Percentiles rank a stretch among this genome's conserved stretches.
Evolutionary conservation across 2,329 filamentous ascomycete genomes (phyloP).

Genomic region (Dactylella cylindrospora): DNA sequence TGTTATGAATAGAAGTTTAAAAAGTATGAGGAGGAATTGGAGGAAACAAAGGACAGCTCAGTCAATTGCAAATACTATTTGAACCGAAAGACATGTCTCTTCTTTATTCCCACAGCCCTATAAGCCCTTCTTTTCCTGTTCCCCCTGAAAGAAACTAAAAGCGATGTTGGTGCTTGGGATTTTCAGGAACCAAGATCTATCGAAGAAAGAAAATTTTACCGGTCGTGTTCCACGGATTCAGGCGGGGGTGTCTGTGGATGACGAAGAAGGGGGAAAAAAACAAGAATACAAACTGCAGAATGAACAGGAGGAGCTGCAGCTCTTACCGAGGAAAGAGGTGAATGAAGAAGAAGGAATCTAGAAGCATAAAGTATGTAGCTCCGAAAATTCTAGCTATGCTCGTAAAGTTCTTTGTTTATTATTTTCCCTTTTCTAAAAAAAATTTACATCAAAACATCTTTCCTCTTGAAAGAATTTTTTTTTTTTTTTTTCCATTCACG

Average conservation of each 20-base stretch:
- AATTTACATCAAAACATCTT: not conserved
- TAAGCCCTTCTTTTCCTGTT: slow-evolving; percentile 3
- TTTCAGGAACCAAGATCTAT: slow-evolving; percentile 28
- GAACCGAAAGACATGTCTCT: no score
- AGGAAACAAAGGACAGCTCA: no score
- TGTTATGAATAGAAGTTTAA: no score
- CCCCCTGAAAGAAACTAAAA: slow-evolving; percentile 20
- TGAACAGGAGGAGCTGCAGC: not conserved
- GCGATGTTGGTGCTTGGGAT: slow-evolving; percentile 14
- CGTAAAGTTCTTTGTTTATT: no score
- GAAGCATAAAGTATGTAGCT: no score
- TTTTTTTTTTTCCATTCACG: slow-evolving; percentile 16
- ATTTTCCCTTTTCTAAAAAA: no score
- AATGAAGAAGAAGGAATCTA: slow-evolving; percentile 2
- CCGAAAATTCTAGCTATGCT: no score
- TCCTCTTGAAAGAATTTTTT: slow-evolving; percentile 10
- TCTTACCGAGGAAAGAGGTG: slow-evolving; percentile 11
- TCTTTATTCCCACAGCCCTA: no score
- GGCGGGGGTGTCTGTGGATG: slow-evolving; percentile 22
- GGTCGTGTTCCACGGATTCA: slow-evolving; percentile 15
- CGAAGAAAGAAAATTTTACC: not conserved
- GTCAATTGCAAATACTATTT: no score
- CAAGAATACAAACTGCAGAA: slow-evolving; percentile 1
- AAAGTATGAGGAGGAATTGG: no score
- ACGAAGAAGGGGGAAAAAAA: not conserved